Evolutionary conservation across 2,329 filamentous ascomycete genomes (phyloP).

Genomic region (Colletotrichum magnum): DNA sequence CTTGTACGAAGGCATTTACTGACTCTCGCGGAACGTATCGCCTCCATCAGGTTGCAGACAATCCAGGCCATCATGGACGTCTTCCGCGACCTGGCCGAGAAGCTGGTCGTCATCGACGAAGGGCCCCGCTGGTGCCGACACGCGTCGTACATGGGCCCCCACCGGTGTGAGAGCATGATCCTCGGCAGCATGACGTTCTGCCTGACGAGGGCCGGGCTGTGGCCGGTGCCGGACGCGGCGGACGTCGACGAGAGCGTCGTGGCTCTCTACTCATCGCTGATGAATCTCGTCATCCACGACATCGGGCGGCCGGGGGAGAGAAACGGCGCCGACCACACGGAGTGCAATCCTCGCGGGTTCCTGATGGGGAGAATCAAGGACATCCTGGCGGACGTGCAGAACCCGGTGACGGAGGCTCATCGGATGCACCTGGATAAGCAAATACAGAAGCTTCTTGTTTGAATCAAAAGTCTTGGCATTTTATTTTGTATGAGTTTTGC

Average conservation of each 20-base stretch:
- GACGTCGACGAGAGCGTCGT: constrained; percentile 45
- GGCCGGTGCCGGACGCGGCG: constrained; percentile 48
- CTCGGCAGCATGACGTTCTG: constrained; percentile 53
- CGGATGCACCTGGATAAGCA: constrained; percentile 36
- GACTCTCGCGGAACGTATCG: constrained; percentile 38
- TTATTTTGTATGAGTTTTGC: no score
- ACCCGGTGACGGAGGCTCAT: constrained; percentile 29
- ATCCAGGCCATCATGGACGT: constrained; percentile 46
- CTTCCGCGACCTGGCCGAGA: constrained; percentile 45
- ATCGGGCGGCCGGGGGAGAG: constrained; percentile 41
- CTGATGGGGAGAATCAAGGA: constrained; percentile 42
- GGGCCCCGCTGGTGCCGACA: constrained; percentile 51
- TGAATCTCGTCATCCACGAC: constrained; percentile 47
- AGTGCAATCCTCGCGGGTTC: constrained; percentile 44
- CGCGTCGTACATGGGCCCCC: constrained; percentile 51
- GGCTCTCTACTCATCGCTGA: constrained; percentile 44
- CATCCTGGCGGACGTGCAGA: constrained; percentile 43
- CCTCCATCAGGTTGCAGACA: constrained; percentile 43
- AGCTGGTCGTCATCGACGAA: constrained; percentile 48
- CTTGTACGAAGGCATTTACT: neutral
- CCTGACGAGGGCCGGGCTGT: constrained; percentile 49
- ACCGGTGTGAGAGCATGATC: constrained; percentile 55
- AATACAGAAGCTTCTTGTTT: constrained; percentile 30
- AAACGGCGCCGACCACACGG: constrained; percentile 40
- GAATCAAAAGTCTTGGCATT: neutral